Conservation (phyloP, 2,329 filamentous ascomycete genomes). For the Venturiaceae sp. region DNA sequence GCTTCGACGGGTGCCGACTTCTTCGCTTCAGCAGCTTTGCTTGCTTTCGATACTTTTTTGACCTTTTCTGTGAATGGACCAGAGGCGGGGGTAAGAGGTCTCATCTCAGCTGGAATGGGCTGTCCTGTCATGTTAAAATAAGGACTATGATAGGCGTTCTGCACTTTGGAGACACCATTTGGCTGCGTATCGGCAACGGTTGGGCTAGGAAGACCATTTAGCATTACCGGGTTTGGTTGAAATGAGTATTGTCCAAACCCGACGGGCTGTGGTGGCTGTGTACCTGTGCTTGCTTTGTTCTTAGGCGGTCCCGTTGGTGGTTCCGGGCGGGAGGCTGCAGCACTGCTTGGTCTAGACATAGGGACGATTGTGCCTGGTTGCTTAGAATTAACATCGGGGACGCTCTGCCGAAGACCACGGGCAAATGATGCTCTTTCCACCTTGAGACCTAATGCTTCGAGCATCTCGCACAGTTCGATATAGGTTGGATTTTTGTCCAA, state of each 20-base stretch:
- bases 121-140: constrained; percentile 3
- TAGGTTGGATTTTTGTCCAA: constrained; percentile 46
- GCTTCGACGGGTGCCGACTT: background rate
- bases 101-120: background rate
- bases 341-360: background rate
- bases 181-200: background rate
- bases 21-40: constrained; percentile 5
- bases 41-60: constrained; percentile 13
- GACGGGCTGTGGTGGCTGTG: background rate
- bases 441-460: constrained; percentile 39
- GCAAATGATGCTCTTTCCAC: constrained; percentile 46
- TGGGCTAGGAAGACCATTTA: background rate
- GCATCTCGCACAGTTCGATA: constrained; percentile 41
- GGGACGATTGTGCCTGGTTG: background rate
- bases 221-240: background rate
- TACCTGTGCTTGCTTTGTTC: background rate
- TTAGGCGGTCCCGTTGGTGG: background rate
- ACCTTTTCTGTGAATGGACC: constrained; percentile 15
- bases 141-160: constrained; percentile 3
- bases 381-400: constrained; percentile 23
- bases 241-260: background rate
- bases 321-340: background rate
- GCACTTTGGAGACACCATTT: background rate
- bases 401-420: constrained; percentile 35
- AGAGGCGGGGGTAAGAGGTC: background rate